These are phyloP conservation scores for Stagonosporopsis rhizophila DNA, from an alignment of 2,329 filamentous ascomycete genomes.

Conservation along the genomic window DNA sequence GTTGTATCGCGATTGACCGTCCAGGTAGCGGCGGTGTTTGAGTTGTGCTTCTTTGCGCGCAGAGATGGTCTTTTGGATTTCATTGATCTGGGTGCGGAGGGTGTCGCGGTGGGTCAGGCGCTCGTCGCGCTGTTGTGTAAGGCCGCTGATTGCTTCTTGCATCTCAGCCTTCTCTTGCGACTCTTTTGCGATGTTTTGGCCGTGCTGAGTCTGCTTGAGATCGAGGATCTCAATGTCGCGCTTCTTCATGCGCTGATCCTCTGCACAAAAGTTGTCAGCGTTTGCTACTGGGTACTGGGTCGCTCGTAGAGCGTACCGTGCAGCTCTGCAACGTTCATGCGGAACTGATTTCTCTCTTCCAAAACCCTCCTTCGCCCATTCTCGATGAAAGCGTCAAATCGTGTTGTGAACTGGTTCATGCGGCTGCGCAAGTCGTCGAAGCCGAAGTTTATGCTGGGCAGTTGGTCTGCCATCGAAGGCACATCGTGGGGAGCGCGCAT, in stretches of 20 bases:
- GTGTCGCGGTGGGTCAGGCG: slow-evolving; percentile 63
- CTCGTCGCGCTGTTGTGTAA: slow-evolving; percentile 63
- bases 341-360: slow-evolving; percentile 93
- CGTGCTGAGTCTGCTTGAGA: slow-evolving; percentile 73
- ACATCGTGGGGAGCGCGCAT: slow-evolving; percentile 65
- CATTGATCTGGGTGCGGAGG: slow-evolving; percentile 64
- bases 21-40: slow-evolving; percentile 75
- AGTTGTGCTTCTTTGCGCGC: slow-evolving; percentile 73
- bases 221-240: slow-evolving; percentile 85
- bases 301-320: slow-evolving; percentile 68
- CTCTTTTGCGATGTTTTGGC: slow-evolving; percentile 78
- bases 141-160: slow-evolving; percentile 64
- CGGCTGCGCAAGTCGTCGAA: slow-evolving; percentile 95
- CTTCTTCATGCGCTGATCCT: slow-evolving; percentile 89
- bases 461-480: slow-evolving; percentile 74
- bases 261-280: slow-evolving; percentile 56
- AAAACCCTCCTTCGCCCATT: slow-evolving; percentile 86
- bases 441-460: slow-evolving; percentile 92
- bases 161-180: slow-evolving; percentile 73
- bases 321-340: slow-evolving; percentile 85
- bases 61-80: slow-evolving; percentile 74
- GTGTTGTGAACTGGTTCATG: slow-evolving; percentile 90
- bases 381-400: slow-evolving; percentile 94
- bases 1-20: slow-evolving; percentile 86
- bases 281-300: not conserved